Conservation (phyloP, 2,329 filamentous ascomycete genomes). For the Alternaria ethzedia region DNA sequence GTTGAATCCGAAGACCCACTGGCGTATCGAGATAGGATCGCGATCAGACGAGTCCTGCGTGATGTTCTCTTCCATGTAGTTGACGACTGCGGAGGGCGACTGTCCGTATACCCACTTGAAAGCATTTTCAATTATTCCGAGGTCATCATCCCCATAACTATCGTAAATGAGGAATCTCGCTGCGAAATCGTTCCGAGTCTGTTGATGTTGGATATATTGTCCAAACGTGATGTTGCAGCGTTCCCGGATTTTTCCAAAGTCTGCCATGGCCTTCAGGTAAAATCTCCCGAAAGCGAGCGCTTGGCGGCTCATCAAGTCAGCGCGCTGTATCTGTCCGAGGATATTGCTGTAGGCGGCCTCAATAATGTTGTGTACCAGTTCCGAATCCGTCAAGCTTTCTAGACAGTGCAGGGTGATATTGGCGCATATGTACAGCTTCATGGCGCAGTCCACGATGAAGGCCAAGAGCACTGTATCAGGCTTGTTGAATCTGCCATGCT, state of each 20-base stretch:
- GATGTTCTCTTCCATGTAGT: background rate
- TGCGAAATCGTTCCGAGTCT: background rate
- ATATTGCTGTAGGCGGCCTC: background rate
- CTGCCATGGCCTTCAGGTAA: background rate
- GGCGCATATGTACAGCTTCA: slow-evolving; percentile 3
- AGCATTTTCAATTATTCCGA: background rate
- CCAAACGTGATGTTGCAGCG: background rate
- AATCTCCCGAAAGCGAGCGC: background rate
- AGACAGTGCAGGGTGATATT: background rate
- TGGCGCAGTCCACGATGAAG: slow-evolving; percentile 2
- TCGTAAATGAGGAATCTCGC: background rate
- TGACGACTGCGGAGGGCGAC: background rate
- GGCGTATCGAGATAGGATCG: background rate
- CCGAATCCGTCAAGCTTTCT: background rate
- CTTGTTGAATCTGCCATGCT: background rate
- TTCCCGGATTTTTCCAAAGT: background rate
- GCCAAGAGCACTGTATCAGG: background rate
- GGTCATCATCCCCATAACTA: background rate
- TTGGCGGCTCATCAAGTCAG: background rate
- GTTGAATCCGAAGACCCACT: slow-evolving; percentile 4
- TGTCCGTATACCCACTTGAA: slow-evolving; percentile 4
- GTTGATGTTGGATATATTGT: background rate
- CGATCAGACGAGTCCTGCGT: background rate
- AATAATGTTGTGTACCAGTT: background rate
- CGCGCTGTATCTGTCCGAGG: background rate